Evolutionary conservation across 495 filamentous ascomycete genomes (phyloP), one percentile per base, ranked within the genome.

Genomic region (Neurospora cerealis): DNA sequence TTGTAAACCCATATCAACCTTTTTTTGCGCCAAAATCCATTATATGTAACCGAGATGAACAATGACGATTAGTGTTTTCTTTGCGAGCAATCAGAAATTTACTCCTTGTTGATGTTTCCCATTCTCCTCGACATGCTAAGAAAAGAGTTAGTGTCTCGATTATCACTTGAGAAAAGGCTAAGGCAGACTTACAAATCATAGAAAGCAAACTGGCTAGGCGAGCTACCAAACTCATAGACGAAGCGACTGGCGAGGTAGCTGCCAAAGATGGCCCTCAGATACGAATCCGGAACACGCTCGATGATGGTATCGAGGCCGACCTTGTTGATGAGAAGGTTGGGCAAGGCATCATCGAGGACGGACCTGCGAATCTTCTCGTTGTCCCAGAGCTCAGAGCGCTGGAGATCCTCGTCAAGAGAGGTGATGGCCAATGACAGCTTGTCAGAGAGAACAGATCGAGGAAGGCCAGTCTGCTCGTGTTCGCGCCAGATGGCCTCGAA

Each of bases 401-500:
- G 96, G 73, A 99, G 86, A 83, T 98, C 94, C 82, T 99, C 95
- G 77, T 99, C 94, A 32, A 99, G 87, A 75, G 92, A 91, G 34
- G 96, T 98, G 79, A 99, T 99, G 69, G 96, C 96, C 66, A 92
- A 74, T 75, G 92, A 95, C 74, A 99, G 88, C 75, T 90, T 91
- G 79, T 99, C 96, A 73, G 92, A 96, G 32, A 99, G 88, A 4
- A 93, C 90, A 72, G 93, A 96, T 72, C 94, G 88, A 34, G 93
- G 81, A 54, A 91, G 85, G 69, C 92, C 92, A 3, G 92, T 96
- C 80, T 92, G 84, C 83, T 94, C 88, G 80, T 97, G 89, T 82
- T 98, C 96, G 73, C 91, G 89, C 96, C 96, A 99, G 82, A 99
- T 95, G 71, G 96, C 96, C 82, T 98, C 96, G 74, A 99, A 99